These are phyloP conservation scores for Apophysomyces elegans DNA, from an alignment of 371 early-diverging fungal genomes.

Conservation along the genomic window DNA sequence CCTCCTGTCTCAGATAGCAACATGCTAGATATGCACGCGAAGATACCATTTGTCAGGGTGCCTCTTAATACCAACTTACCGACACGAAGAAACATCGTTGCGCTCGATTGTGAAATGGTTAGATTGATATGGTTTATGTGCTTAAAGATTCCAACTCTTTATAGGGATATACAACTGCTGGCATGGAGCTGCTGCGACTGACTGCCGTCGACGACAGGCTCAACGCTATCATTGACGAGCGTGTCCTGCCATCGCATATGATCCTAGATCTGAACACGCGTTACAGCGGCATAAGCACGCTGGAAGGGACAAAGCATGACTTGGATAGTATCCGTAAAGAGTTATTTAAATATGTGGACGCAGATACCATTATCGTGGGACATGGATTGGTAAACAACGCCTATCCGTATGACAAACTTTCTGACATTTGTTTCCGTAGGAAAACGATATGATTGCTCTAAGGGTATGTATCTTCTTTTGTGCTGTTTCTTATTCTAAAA, in stretches of 20 bases:
- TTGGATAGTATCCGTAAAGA: conserved; percentile 43
- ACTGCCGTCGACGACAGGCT: conserved; percentile 54
- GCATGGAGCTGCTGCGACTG: conserved; percentile 62
- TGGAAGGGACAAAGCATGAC: conserved; percentile 49
- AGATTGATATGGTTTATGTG: not conserved
- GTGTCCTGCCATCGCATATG: conserved; percentile 53
- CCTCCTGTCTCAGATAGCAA: conserved; percentile 22
- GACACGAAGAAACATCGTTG: conserved; percentile 30
- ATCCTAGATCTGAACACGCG: conserved; percentile 60
- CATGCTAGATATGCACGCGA: conserved; percentile 35
- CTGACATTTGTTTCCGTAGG: conserved; percentile 14
- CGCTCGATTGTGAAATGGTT: conserved; percentile 59
- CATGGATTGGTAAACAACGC: conserved; percentile 45
- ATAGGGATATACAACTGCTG: conserved; percentile 52
- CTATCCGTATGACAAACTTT: not conserved
- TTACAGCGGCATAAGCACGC: conserved; percentile 61
- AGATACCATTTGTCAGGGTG: conserved; percentile 47
- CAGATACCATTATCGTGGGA: conserved; percentile 45
- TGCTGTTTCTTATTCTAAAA: not conserved
- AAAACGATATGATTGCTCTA: conserved; percentile 56
- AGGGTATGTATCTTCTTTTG: conserved; percentile 22
- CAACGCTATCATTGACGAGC: conserved; percentile 54
- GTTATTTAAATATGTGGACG: conserved; percentile 46
- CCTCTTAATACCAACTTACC: conserved; percentile 17
- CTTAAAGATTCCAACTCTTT: not conserved